These are phyloP conservation scores for Brasilioporus rufonigricans DNA, from an alignment of 768 basidiomycete species.

Conservation along the genomic window DNA sequence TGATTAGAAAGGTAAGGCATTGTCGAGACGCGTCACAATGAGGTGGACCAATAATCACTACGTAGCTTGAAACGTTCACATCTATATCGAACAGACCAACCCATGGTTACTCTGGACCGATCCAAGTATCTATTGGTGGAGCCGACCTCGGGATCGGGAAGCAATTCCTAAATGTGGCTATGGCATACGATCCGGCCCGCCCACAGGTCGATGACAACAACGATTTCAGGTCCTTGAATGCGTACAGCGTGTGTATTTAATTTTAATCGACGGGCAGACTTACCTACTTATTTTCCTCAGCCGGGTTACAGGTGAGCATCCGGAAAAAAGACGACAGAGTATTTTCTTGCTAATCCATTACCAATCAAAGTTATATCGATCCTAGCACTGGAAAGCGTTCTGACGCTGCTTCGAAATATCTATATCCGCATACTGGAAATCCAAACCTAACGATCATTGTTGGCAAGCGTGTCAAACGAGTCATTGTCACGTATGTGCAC, in stretches of 20 bases:
- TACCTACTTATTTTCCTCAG: not conserved
- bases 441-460: conserved; percentile 32
- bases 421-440: conserved; percentile 34
- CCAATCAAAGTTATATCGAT: too few relatives aligned
- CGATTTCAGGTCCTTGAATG: too few relatives aligned
- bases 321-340: too few relatives aligned
- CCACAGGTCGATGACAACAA: too few relatives aligned
- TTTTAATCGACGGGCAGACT: not conserved
- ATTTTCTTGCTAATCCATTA: too few relatives aligned
- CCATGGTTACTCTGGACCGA: conserved; percentile 37
- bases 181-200: conserved; percentile 46
- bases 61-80: too few relatives aligned
- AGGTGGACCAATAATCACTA: conserved; percentile 34
- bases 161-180: conserved; percentile 47
- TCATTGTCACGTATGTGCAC: conserved; percentile 4
- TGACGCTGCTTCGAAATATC: conserved; percentile 34
- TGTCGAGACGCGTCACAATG: not conserved
- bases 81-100: conserved; percentile 28
- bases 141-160: conserved; percentile 22
- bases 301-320: conserved; percentile 15
- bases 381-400: conserved; percentile 35
- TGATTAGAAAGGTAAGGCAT: conserved; percentile 49
- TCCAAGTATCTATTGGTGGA: conserved; percentile 21
- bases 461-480: conserved; percentile 23
- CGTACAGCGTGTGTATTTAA: conserved; percentile 21